Base-by-base conservation (phyloP, 2,329 filamentous ascomycete genomes). In the Diaporthe australafricana region DNA sequence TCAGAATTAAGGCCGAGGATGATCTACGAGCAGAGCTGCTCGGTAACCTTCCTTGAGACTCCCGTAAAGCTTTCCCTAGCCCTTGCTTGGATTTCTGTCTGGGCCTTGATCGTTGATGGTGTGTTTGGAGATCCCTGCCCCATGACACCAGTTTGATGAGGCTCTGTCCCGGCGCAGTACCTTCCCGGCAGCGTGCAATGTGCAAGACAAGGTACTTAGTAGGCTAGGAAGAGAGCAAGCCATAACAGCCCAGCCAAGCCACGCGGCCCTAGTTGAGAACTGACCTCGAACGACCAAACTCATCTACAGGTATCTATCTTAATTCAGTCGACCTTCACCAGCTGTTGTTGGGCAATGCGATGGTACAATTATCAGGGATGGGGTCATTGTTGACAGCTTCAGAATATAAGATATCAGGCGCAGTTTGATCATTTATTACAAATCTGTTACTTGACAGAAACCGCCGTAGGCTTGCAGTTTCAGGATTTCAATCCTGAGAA, bases 11-110 rank as follows among this genome's bases (percentile, higher is more conserved):
- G 60, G 27, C 42, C 40, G 42, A 25, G 32, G 20, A 65, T 50
- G 60, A 65, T 65, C 60, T 65, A 38, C 60, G 30, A 38, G 11
- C 60, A 65, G 30, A 30, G 60, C 42, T 35, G 47, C 30, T 65
- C 60, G 60, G 60, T 25, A 65, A 65, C 60, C 60, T 65, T 65
- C 45, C n/a, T 50, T 65, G 60, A 65, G 60, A 65, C 60, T 50
- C 45, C 60, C 60, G 60, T 50, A 65, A 35, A 65, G 60, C 60
- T 65, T 65, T 65, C 22, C 45, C 60, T 65, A 38, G 60, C 60
- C 45, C 42, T 38, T 50, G 30, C 42, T 38, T 50, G 30, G 17
- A 38, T 47, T 47, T 38, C 30, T 38, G 30, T 17, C 45, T 20
- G 60, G 45, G 60, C 30, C 45, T 7, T n/a, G 27, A 7, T n/a